A percentile compares a stretch with the other conserved stretches of the same genome.
phyloP scores from a whole-genome alignment of 345 rosid genomes.

The Punica granatum region DNA sequence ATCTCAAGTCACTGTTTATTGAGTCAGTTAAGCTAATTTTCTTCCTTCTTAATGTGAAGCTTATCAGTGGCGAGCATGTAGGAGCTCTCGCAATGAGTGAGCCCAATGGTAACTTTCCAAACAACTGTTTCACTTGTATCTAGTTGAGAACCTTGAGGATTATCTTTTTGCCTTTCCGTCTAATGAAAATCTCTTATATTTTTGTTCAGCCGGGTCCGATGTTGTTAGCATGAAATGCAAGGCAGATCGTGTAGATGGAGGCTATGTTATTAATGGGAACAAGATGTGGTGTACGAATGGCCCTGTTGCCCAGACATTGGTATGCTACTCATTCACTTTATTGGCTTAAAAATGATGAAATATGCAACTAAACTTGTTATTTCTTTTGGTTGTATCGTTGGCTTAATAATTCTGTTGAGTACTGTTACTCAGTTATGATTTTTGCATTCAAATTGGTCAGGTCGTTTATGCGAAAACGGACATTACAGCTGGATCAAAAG shows the following conservation, averaged over 20 bases:
- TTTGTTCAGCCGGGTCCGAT: constrained; percentile 79
- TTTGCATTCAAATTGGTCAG: constrained; percentile 27
- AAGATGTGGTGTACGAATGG: constrained; percentile 99
- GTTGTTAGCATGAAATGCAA: constrained; percentile 96
- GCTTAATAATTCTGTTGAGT: background rate
- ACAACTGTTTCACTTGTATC: constrained; percentile 5
- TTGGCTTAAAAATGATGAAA: background rate
- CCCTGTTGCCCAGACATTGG: constrained; percentile 90
- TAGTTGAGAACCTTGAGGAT: background rate
- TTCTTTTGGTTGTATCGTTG: background rate
- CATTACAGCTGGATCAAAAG: constrained; percentile 67
- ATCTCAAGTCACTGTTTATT: background rate
- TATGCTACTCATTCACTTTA: constrained; percentile 12
- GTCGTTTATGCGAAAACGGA: constrained; percentile 86
- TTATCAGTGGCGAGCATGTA: constrained; percentile 88
- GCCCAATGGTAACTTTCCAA: constrained; percentile 63
- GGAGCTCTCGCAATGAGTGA: constrained; percentile 99
- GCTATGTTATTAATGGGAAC: constrained; percentile 72
- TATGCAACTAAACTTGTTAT: background rate
- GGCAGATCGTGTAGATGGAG: constrained; percentile 85
- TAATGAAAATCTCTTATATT: constrained; percentile 5
- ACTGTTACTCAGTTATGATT: background rate
- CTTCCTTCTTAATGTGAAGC: constrained; percentile 45
- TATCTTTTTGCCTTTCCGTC: background rate
- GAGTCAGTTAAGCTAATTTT: constrained; percentile 7